A percentile compares a stretch with the other conserved stretches of the same genome.
phyloP scores from a whole-genome alignment of 2,329 filamentous ascomycete species.

The Fusarium circinatum region DNA sequence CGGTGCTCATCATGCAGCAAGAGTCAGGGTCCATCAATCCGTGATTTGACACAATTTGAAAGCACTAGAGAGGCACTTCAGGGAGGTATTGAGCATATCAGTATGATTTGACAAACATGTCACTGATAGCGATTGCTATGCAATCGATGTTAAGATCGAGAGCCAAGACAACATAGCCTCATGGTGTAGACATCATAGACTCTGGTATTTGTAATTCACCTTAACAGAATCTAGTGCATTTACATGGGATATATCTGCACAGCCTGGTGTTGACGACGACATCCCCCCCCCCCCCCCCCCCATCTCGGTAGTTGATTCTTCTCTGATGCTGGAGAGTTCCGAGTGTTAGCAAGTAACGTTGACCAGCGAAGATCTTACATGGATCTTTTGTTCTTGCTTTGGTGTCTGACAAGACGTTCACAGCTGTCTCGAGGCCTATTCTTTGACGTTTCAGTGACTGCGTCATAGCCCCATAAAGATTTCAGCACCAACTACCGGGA shows the following conservation, averaged over 20 bases:
- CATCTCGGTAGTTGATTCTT: conserved; percentile 3
- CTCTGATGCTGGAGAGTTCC: conserved; percentile 5
- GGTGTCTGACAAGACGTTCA: conserved; percentile 6
- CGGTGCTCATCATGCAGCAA: conserved; percentile 12
- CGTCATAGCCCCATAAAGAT: conserved; percentile 35
- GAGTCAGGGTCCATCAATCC: conserved; percentile 23
- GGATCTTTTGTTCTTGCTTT: not conserved
- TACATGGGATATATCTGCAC: conserved; percentile 20
- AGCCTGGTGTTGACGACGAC: conserved; percentile 27
- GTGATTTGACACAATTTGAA: not conserved
- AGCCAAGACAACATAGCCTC: conserved; percentile 16
- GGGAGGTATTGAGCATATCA: not conserved
- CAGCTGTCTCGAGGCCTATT: not conserved
- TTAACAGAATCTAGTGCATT: not conserved
- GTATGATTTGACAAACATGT: not conserved
- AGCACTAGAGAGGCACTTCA: conserved; percentile 1
- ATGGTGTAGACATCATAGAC: conserved; percentile 13
- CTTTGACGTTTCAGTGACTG: conserved; percentile 25
- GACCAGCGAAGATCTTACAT: conserved; percentile 19
- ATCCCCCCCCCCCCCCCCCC: not conserved
- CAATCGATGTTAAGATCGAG: not conserved
- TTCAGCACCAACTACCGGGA: conserved; percentile 22
- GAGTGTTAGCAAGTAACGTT: conserved; percentile 7
- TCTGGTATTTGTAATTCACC: conserved; percentile 9
- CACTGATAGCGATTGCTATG: conserved; percentile 1